phyloP scores from a whole-genome alignment of 108 stramenopile species.

The Phaeodactylum tricornutum region DNA sequence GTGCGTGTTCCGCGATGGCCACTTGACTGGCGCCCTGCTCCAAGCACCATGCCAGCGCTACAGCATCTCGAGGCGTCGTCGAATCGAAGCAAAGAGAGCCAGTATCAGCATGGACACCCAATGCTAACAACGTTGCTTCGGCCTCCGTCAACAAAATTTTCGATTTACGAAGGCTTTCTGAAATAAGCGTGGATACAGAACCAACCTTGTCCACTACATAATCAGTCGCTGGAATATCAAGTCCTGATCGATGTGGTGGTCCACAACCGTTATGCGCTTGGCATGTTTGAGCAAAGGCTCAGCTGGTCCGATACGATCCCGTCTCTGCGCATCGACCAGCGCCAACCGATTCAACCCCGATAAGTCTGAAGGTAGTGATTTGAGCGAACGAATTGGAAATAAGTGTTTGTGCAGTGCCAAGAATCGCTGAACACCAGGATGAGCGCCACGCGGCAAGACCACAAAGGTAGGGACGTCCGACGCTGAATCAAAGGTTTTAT shows the following conservation, averaged over 20 bases:
- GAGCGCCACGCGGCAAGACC: conserved; percentile 86
- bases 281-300: conserved; percentile 60
- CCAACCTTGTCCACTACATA: conserved; percentile 86
- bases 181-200: conserved; percentile 78
- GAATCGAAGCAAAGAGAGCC: conserved; percentile 88
- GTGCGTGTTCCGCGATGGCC: conserved; percentile 88
- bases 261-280: conserved; percentile 77
- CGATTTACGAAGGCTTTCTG: conserved; percentile 60
- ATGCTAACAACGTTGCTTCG: conserved; percentile 83
- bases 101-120: conserved; percentile 93
- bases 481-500: conserved; percentile 23
- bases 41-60: conserved; percentile 87
- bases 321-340: conserved; percentile 82
- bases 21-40: conserved; percentile 84
- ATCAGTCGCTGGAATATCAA: conserved; percentile 72
- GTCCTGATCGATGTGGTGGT: conserved; percentile 87
- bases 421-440: conserved; percentile 85
- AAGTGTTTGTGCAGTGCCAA: conserved; percentile 85
- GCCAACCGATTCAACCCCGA: conserved; percentile 72
- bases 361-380: conserved; percentile 54
- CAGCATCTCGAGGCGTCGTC: conserved; percentile 85
- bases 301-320: conserved; percentile 84
- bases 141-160: conserved; percentile 56
- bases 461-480: conserved; percentile 73
- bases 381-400: conserved; percentile 81